A percentile compares a stretch with the other conserved stretches of the same genome.
These are phyloP conservation scores for Thymus mandschuricus DNA, from an alignment of 257 asterid species.

Conservation along the genomic window DNA sequence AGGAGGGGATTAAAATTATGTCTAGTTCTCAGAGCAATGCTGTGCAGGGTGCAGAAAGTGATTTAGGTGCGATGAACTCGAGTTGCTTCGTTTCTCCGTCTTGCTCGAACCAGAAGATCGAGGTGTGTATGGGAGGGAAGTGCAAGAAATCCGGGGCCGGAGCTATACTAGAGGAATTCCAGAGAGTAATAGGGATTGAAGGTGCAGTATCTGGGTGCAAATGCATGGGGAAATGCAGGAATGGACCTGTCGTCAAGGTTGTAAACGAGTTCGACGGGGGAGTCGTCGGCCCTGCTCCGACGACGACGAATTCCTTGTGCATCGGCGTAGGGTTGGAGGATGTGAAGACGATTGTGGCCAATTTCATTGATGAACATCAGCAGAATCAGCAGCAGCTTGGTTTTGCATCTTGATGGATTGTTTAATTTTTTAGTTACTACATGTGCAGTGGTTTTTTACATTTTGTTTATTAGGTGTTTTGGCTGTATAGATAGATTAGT, in stretches of 20 bases:
- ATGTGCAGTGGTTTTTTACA: neutral
- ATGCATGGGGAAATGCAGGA: slow-evolving; percentile 88
- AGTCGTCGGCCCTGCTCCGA: neutral
- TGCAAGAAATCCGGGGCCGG: slow-evolving; percentile 78
- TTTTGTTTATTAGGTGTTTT: neutral
- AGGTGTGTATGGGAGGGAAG: slow-evolving; percentile 96
- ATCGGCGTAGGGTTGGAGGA: slow-evolving; percentile 74
- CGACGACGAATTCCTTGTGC: slow-evolving; percentile 45
- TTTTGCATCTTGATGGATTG: slow-evolving; percentile 23
- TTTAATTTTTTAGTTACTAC: neutral
- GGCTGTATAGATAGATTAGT: neutral
- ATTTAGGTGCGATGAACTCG: neutral
- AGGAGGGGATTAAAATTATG: neutral
- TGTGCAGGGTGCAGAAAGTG: slow-evolving; percentile 8
- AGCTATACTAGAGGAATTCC: slow-evolving; percentile 60
- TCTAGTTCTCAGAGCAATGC: neutral
- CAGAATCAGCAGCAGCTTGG: slow-evolving; percentile 21
- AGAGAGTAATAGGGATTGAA: slow-evolving; percentile 55
- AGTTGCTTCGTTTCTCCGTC: slow-evolving; percentile 18
- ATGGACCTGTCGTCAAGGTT: slow-evolving; percentile 82
- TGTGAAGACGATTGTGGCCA: slow-evolving; percentile 61
- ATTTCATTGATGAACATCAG: slow-evolving; percentile 41
- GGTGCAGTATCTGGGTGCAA: slow-evolving; percentile 78
- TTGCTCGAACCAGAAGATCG: slow-evolving; percentile 47
- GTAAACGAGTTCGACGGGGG: slow-evolving; percentile 25